These are phyloP conservation scores for Pleodorina starrii DNA, from an alignment of 139 green algal genomes.

Conservation along the genomic window DNA sequence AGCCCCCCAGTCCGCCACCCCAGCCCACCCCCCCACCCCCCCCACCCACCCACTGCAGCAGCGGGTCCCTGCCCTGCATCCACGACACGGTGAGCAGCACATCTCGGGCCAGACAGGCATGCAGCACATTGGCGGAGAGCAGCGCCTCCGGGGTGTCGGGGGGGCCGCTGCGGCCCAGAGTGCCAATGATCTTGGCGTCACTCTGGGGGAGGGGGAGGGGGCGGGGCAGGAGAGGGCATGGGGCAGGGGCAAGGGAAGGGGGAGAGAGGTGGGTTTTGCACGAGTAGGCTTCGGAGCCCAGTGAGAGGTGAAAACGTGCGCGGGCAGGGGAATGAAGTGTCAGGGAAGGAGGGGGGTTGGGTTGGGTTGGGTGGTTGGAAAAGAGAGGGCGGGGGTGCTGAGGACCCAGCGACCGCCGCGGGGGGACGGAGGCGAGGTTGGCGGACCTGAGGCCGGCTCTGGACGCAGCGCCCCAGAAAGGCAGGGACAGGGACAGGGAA, in stretches of 20 bases:
- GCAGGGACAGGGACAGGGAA: too few relatives aligned
- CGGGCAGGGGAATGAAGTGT: too few relatives aligned
- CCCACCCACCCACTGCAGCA: slow-evolving; percentile 44
- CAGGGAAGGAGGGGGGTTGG: too few relatives aligned
- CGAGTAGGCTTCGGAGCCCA: too few relatives aligned
- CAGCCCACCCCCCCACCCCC: background rate
- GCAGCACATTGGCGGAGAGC: slow-evolving; percentile 16
- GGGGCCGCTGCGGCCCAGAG: background rate
- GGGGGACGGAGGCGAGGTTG: too few relatives aligned
- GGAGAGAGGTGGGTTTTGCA: background rate
- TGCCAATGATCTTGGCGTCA: slow-evolving; percentile 44
- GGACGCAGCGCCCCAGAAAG: too few relatives aligned
- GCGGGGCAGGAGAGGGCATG: background rate
- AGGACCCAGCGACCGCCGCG: too few relatives aligned
- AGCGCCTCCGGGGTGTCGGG: background rate
- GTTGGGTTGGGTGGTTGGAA: too few relatives aligned
- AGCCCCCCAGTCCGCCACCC: background rate
- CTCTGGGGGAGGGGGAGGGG: background rate
- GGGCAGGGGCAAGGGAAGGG: background rate
- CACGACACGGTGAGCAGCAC: slow-evolving; percentile 14
- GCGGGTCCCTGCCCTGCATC: slow-evolving; percentile 21
- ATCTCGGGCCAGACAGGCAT: background rate
- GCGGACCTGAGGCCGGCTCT: too few relatives aligned
- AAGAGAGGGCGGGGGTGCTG: too few relatives aligned
- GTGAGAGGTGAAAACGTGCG: too few relatives aligned